phyloP scores from a whole-genome alignment of 306 rosid species.

The Senna tora region DNA sequence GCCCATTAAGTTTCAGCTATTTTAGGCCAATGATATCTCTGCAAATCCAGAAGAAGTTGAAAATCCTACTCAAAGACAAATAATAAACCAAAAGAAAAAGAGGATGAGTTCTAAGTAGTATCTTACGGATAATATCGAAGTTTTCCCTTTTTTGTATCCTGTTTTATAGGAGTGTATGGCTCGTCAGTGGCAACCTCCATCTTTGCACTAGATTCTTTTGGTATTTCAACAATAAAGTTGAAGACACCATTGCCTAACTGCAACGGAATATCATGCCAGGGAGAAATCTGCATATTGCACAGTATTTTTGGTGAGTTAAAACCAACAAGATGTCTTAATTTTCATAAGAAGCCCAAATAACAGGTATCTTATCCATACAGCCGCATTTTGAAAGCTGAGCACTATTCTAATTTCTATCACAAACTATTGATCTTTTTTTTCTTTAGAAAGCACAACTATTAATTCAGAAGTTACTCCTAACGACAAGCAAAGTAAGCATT shows the following conservation, averaged over 20 bases:
- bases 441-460: not conserved
- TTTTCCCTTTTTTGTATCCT: conserved; percentile 88
- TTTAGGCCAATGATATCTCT: not conserved
- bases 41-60: not conserved
- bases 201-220: conserved; percentile 96
- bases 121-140: conserved; percentile 97
- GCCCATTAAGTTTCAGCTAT: not conserved
- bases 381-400: not conserved
- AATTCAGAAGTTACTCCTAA: conserved; percentile 24
- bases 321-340: conserved; percentile 3
- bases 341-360: conserved; percentile 5
- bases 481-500: not conserved
- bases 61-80: not conserved
- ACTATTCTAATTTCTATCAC: not conserved
- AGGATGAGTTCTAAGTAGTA: conserved; percentile 20
- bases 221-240: conserved; percentile 84
- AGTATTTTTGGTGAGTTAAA: conserved; percentile 13
- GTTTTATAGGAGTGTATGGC: conserved; percentile 86
- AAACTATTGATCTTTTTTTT: conserved; percentile 28
- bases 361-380: conserved; percentile 13
- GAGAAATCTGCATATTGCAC: conserved; percentile 68
- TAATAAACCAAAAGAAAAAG: not conserved
- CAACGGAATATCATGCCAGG: conserved; percentile 98
- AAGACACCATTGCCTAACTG: conserved; percentile 69
- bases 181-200: conserved; percentile 99